Percentiles rank a stretch among this genome's conserved stretches.
These are phyloP conservation scores for Pistacia integerrima DNA, from an alignment of 345 rosid species.

Conservation along the genomic window DNA sequence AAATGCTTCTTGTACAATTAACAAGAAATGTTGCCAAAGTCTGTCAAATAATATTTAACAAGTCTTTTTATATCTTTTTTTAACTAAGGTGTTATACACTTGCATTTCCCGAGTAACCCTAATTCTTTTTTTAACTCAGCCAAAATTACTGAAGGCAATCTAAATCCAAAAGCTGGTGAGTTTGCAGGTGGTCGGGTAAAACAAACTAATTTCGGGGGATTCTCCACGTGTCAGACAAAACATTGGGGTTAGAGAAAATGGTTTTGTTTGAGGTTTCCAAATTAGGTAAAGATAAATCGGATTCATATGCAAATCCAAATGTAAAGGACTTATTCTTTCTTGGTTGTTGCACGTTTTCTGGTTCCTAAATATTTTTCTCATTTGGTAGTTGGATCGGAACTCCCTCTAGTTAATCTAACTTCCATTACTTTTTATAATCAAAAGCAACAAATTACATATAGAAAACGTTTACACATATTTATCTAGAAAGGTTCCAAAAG, in stretches of 20 bases:
- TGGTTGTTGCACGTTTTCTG: background rate
- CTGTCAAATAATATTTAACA: no score
- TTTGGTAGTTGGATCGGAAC: background rate
- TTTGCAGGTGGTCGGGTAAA: conserved; percentile 13
- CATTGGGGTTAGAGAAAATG: conserved; percentile 15
- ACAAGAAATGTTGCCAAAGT: background rate
- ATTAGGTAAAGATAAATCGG: conserved; percentile 18
- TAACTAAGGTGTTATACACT: background rate
- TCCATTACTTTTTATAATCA: no score
- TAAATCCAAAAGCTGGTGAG: conserved; percentile 1
- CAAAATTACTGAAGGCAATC: background rate
- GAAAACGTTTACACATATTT: background rate
- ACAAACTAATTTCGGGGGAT: background rate
- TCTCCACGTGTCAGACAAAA: conserved; percentile 32
- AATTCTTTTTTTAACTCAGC: background rate
- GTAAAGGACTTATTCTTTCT: conserved; percentile 4
- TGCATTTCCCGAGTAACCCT: background rate
- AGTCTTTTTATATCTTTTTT: background rate
- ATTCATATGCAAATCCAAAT: conserved; percentile 18
- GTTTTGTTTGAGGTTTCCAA: conserved; percentile 17
- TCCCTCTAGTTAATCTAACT: background rate
- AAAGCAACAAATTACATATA: background rate
- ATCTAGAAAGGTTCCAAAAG: background rate
- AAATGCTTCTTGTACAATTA: background rate
- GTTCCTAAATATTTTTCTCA: background rate